A percentile compares a stretch with the other conserved stretches of the same genome.
Conservation (phyloP, 2,329 filamentous ascomycete species). For the Phyllosticta citrichinensis region DNA sequence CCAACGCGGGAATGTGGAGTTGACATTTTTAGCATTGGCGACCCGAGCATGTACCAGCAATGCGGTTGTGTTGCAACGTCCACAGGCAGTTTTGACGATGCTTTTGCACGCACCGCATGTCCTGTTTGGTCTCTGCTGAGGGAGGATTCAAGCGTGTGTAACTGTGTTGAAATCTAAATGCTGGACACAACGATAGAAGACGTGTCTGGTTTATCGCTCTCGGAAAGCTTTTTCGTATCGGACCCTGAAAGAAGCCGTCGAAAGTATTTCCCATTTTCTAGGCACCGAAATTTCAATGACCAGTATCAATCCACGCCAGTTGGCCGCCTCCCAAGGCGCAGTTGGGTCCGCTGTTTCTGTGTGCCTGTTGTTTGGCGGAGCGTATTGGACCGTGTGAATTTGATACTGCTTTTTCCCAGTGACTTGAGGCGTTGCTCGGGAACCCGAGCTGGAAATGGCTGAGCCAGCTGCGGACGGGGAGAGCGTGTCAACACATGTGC, state of each 20-base stretch:
- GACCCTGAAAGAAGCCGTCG: background rate
- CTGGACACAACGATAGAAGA: background rate
- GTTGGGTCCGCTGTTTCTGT: background rate
- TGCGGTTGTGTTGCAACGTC: background rate
- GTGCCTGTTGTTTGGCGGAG: background rate
- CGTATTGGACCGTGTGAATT: background rate
- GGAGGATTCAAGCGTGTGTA: background rate
- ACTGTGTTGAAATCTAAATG: background rate
- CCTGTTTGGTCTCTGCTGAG: background rate
- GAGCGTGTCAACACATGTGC: background rate
- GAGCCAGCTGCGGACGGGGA: background rate
- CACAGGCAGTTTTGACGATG: background rate
- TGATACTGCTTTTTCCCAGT: background rate
- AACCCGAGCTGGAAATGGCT: background rate
- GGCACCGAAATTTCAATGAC: background rate
- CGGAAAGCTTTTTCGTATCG: background rate
- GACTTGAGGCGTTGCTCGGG: background rate
- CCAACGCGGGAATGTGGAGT: background rate
- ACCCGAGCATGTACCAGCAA: background rate
- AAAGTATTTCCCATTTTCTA: background rate
- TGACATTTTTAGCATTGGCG: background rate
- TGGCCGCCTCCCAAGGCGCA: background rate
- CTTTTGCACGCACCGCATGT: background rate
- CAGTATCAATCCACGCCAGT: background rate
- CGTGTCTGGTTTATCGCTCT: background rate